Evolutionary conservation across 768 basidiomycete genomes (phyloP).

Genomic region (Cystobasidium onofrii): DNA sequence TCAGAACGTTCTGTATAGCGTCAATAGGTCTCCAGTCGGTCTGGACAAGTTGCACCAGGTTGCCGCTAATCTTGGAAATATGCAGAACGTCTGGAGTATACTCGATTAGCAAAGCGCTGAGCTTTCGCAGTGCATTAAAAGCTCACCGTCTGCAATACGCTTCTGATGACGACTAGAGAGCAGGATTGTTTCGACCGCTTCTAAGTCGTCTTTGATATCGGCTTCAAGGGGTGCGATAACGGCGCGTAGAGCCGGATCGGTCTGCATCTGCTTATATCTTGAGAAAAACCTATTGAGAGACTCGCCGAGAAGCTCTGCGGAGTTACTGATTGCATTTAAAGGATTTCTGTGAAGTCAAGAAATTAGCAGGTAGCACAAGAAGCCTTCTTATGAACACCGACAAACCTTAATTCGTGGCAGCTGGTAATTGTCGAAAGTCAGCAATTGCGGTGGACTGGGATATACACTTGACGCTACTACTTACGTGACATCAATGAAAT

Average conservation of each 20-base stretch:
- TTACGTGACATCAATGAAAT: slow-evolving; percentile 29
- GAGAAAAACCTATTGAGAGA: slow-evolving; percentile 2
- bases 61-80: slow-evolving; percentile 32
- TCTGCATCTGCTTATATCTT: neutral
- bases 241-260: neutral
- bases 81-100: slow-evolving; percentile 26
- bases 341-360: slow-evolving; percentile 32
- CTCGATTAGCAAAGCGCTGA: neutral
- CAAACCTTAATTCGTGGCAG: slow-evolving; percentile 1
- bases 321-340: slow-evolving; percentile 28
- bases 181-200: slow-evolving; percentile 32
- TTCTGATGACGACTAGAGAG: slow-evolving; percentile 32
- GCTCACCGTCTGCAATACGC: slow-evolving; percentile 30
- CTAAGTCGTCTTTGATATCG: slow-evolving; percentile 25
- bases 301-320: slow-evolving; percentile 30
- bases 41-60: slow-evolving; percentile 27
- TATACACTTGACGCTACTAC: neutral
- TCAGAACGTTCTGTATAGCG: slow-evolving; percentile 5
- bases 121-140: too few species aligned
- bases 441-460: neutral
- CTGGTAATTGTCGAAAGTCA: neutral
- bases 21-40: slow-evolving; percentile 11
- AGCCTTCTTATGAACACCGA: too few species aligned
- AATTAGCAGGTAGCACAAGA: too few species aligned
- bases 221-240: neutral